Evolutionary conservation across 2,329 filamentous ascomycete genomes (phyloP), one percentile per base, ranked within the genome.

Genomic region (Phaeoacremonium minimum): DNA sequence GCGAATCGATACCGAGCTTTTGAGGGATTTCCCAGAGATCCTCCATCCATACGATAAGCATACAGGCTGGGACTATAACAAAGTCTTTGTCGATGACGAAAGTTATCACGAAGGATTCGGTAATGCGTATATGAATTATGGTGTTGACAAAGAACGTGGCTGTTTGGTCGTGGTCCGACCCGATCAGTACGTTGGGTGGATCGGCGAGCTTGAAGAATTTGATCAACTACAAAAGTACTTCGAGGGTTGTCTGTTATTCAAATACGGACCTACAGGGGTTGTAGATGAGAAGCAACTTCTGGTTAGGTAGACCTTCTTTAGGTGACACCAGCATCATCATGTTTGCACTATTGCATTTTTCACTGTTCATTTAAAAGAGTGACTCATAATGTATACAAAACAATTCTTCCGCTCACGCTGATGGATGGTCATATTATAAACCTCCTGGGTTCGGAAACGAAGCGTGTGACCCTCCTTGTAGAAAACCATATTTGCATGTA

Each of bases 161-260:
- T 78, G 75, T 42, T 58, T 79, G 4, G 71, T 84, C 1, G 60
- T 81, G 2, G 61, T 80, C 3, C 57, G 84, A 33, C 84, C 83
- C 3, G 84, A 87, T 61, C 79, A 83, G 51, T 80, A 87, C 55
- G 72, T 86, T 19, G 69, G 54, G 2, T 62, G 58, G 48, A 45
- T 68, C 2, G 58, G 59, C 2, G 53, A 59, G 13, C 42, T 69
- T 15, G 58, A 64, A 15, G 58, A 61, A 19, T 57, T 62, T 22
- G 53, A 49, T 3, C 48, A 49, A 4, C 26, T 65, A 20, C 49
- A 57, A 39, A 36, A 42, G n/a, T 64, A 63, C 33, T 63, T 65
- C 32, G 40, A 43, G 18, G 46, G 47, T 6, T 46, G 40, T 28
- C 20, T 50, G 15, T 32, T 41, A 12, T 29, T 46, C 19, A 18